Evolutionary conservation across 257 asterid species (phyloP).

Genomic region (Solanum appendiculatum): DNA sequence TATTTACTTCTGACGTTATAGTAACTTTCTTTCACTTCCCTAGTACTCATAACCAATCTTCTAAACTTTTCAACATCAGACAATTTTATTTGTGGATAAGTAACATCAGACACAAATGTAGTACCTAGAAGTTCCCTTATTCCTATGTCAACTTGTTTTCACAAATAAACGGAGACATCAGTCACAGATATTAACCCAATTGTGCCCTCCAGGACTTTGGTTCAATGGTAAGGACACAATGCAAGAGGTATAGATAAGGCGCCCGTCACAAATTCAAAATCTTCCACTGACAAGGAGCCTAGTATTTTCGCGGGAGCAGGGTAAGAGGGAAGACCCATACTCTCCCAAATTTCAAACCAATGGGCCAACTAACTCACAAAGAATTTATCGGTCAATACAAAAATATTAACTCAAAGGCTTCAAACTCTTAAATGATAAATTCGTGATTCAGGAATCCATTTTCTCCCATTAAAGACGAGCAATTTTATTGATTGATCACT

Average conservation of each 20-base stretch:
- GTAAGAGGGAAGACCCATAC: neutral
- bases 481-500: neutral
- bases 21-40: neutral
- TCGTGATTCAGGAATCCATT: neutral
- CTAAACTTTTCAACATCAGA: neutral
- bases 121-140: neutral
- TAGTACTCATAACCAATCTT: neutral
- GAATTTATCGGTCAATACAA: neutral
- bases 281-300: neutral
- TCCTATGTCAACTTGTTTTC: neutral
- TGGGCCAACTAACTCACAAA: no score
- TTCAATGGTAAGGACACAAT: neutral
- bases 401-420: neutral
- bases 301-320: neutral
- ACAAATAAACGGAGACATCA: neutral
- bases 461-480: neutral
- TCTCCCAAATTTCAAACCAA: neutral
- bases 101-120: neutral
- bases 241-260: neutral
- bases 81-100: neutral
- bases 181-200: neutral
- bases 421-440: neutral
- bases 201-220: neutral
- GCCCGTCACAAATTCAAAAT: neutral
- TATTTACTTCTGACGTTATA: neutral